A percentile compares a stretch with the other conserved stretches of the same genome.
Evolutionary conservation across 148 eudicot genomes (phyloP).

Genomic region (Suaeda aralocaspica): DNA sequence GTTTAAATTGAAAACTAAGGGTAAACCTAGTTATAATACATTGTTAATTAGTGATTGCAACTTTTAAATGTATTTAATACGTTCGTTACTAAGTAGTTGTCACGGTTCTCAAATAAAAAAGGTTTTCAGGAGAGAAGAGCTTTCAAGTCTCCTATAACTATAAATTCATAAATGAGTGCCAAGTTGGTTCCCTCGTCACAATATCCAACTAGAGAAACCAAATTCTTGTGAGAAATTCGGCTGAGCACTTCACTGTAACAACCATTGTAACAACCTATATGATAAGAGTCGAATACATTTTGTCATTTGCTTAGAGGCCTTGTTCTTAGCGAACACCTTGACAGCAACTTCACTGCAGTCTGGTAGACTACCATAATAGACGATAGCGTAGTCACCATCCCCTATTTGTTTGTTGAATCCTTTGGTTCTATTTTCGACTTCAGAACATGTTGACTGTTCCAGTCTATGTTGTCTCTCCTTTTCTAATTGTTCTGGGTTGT

Average conservation of each 20-base stretch:
- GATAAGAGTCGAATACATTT: too few relatives aligned
- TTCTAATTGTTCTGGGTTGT: too few relatives aligned
- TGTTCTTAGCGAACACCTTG: conserved; percentile 33
- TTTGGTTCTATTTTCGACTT: conserved; percentile 29
- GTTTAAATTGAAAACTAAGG: too few relatives aligned
- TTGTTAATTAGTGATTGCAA: too few relatives aligned
- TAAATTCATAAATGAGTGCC: conserved; percentile 48
- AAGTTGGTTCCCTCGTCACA: conserved; percentile 40
- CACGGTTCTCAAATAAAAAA: neutral
- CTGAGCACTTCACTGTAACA: conserved; percentile 34
- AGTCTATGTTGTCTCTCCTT: conserved; percentile 13
- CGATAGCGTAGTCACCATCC: conserved; percentile 41
- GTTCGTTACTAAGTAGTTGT: too few relatives aligned
- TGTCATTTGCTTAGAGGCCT: conserved; percentile 36
- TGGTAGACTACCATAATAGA: conserved; percentile 36
- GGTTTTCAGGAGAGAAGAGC: conserved; percentile 27
- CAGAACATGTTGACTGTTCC: conserved; percentile 28
- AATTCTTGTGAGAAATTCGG: conserved; percentile 43
- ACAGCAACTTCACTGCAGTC: conserved; percentile 41
- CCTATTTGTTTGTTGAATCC: conserved; percentile 31
- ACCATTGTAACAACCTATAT: conserved; percentile 27
- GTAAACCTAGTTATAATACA: too few relatives aligned
- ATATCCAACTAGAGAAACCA: conserved; percentile 45
- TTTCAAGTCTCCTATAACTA: conserved; percentile 43
- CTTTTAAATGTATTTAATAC: too few relatives aligned